Percentiles rank a stretch among this genome's conserved stretches.
Conservation (phyloP, 2,329 filamentous ascomycete species). For the Teratosphaeria pseudoeucalypti region DNA sequence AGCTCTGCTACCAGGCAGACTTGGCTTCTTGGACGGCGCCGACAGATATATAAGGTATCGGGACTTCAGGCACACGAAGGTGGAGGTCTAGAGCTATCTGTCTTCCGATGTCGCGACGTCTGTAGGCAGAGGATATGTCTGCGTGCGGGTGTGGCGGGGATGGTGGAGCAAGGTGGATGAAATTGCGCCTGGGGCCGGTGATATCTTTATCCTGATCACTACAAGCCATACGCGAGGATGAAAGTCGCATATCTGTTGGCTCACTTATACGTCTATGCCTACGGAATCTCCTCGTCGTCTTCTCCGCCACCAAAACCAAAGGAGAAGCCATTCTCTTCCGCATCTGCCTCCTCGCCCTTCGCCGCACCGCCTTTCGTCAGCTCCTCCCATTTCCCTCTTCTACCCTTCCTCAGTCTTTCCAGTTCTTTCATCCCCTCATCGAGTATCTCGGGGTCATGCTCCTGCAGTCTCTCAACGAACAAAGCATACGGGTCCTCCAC, state of each 20-base stretch:
- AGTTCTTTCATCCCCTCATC: conserved; percentile 54
- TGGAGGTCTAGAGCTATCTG: background rate
- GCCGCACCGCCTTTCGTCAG: conserved; percentile 45
- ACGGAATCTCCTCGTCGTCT: conserved; percentile 22
- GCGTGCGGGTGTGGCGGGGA: background rate
- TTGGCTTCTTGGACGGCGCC: background rate
- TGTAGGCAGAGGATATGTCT: background rate
- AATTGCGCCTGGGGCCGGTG: background rate
- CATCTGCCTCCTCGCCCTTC: conserved; percentile 33
- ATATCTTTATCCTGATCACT: background rate
- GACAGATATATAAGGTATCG: background rate
- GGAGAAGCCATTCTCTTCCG: conserved; percentile 50
- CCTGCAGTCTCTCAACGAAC: conserved; percentile 59
- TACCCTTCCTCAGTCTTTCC: conserved; percentile 51
- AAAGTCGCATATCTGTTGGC: background rate
- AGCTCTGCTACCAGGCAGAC: background rate
- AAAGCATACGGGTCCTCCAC: conserved; percentile 62
- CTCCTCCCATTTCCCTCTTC: conserved; percentile 79
- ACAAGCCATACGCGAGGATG: no score
- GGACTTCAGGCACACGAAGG: background rate
- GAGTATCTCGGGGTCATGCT: conserved; percentile 56
- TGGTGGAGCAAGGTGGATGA: background rate
- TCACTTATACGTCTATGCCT: background rate
- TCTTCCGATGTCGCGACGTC: background rate
- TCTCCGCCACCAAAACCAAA: conserved; percentile 50